A percentile compares a stretch with the other conserved stretches of the same genome.
Evolutionary conservation across 164 flowering plant genomes (phyloP).

Genomic region (Chimonanthus praecox): DNA sequence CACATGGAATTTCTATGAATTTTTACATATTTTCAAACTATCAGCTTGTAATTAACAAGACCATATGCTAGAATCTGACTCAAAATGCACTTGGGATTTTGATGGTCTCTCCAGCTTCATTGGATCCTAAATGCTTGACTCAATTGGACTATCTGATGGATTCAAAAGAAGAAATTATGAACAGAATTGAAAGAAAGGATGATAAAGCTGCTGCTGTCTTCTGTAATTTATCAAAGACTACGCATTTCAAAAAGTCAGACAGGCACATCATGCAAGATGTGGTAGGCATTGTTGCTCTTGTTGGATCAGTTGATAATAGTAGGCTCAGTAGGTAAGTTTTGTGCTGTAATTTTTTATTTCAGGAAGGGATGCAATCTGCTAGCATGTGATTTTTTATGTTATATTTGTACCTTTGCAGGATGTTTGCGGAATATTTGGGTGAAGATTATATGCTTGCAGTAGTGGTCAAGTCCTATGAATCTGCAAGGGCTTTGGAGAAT

Average conservation of each 20-base stretch:
- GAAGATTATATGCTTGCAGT: conserved; percentile 60
- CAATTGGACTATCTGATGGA: conserved; percentile 8
- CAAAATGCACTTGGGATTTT: conserved; percentile 1
- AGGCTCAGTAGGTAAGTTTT: conserved; percentile 17
- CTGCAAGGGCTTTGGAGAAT: conserved; percentile 32
- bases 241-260: conserved; percentile 9
- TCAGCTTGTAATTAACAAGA: not conserved
- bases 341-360: not conserved
- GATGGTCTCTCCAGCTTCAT: conserved; percentile 20
- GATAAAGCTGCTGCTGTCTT: conserved; percentile 42
- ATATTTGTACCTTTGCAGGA: conserved; percentile 30
- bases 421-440: conserved; percentile 58
- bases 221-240: conserved; percentile 21
- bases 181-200: conserved; percentile 27
- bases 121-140: conserved; percentile 11
- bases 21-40: too few species aligned
- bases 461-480: conserved; percentile 45
- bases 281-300: conserved; percentile 66
- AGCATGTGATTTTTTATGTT: not conserved
- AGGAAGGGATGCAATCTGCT: not conserved
- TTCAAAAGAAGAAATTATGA: conserved; percentile 30
- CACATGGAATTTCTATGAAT: too few species aligned
- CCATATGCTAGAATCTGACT: not conserved
- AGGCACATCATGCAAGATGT: conserved; percentile 25
- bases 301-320: conserved; percentile 38